Percentiles rank a stretch among this genome's conserved stretches.
Conservation (phyloP, 1,284 basidiomycete species). For the Phenoliferia sp. region DNA sequence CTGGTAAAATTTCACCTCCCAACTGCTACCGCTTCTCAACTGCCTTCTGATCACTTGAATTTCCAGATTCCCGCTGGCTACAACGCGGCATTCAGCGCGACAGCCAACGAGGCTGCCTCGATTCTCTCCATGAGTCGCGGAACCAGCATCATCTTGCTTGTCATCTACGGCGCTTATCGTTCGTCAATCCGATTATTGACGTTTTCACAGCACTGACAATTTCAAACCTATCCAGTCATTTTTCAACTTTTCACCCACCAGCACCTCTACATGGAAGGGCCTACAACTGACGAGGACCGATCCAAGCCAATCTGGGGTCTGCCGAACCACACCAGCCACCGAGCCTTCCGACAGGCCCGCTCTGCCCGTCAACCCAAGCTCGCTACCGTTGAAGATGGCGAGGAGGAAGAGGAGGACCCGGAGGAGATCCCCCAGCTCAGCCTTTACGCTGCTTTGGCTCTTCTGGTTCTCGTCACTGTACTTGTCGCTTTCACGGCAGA, state of each 20-base stretch:
- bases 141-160: slow-evolving; percentile 71
- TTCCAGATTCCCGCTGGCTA: slow-evolving; percentile 45
- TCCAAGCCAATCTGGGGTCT: slow-evolving; percentile 19
- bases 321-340: slow-evolving; percentile 37
- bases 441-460: slow-evolving; percentile 50
- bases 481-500: slow-evolving; percentile 57
- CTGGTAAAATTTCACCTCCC: slow-evolving; percentile 22
- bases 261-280: slow-evolving; percentile 59
- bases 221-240: slow-evolving; percentile 51
- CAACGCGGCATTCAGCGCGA: slow-evolving; percentile 45
- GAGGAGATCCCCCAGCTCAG: slow-evolving; percentile 54
- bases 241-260: slow-evolving; percentile 86
- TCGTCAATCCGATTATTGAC: neutral
- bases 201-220: neutral
- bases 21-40: slow-evolving; percentile 40
- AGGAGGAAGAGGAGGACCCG: slow-evolving; percentile 48
- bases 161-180: slow-evolving; percentile 44
- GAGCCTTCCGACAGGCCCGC: slow-evolving; percentile 29
- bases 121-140: slow-evolving; percentile 72
- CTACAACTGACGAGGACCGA: slow-evolving; percentile 42
- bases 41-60: neutral
- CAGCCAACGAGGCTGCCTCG: slow-evolving; percentile 45
- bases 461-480: slow-evolving; percentile 60
- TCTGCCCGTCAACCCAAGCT: slow-evolving; percentile 18
- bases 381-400: slow-evolving; percentile 13